phyloP scores from a whole-genome alignment of 306 rosid genomes.

The Vigna reflexopilosa region DNA sequence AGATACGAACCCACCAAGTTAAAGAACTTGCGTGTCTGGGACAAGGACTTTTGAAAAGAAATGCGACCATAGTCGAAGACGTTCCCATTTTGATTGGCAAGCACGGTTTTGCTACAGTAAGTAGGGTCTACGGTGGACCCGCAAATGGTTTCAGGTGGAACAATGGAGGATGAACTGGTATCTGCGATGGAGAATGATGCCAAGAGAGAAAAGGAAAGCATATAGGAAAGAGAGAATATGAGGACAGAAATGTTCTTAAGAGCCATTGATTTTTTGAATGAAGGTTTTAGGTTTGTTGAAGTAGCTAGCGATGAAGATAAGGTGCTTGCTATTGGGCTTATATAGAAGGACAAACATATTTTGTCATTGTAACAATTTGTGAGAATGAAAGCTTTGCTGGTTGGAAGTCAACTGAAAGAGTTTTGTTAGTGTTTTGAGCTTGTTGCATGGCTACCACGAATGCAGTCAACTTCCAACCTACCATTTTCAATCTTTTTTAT shows the following conservation, averaged over 20 bases:
- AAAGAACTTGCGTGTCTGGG: constrained; percentile 63
- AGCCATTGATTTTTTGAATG: constrained; percentile 39
- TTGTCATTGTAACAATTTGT: constrained; percentile 9
- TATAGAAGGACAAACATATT: constrained; percentile 39
- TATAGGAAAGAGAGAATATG: neutral
- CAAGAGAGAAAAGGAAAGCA: neutral
- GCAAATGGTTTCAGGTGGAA: constrained; percentile 55
- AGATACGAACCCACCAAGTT: constrained; percentile 53
- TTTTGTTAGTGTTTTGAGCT: constrained; percentile 13
- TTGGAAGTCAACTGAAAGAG: constrained; percentile 38
- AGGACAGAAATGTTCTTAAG: constrained; percentile 39
- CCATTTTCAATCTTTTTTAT: constrained; percentile 2
- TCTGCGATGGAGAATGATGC: constrained; percentile 38
- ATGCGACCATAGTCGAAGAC: constrained; percentile 64
- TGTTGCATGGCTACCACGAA: constrained; percentile 37
- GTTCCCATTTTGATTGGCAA: constrained; percentile 56
- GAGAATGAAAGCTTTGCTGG: neutral
- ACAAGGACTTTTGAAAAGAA: constrained; percentile 59
- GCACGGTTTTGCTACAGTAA: constrained; percentile 55
- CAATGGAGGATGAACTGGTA: constrained; percentile 17
- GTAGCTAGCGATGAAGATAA: constrained; percentile 6
- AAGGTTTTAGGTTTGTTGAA: neutral
- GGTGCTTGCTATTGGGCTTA: constrained; percentile 29
- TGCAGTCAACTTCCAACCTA: constrained; percentile 3
- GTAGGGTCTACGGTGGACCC: constrained; percentile 60